Conservation (phyloP, 495 filamentous ascomycete species). For the Penicillium malachiteum region DNA sequence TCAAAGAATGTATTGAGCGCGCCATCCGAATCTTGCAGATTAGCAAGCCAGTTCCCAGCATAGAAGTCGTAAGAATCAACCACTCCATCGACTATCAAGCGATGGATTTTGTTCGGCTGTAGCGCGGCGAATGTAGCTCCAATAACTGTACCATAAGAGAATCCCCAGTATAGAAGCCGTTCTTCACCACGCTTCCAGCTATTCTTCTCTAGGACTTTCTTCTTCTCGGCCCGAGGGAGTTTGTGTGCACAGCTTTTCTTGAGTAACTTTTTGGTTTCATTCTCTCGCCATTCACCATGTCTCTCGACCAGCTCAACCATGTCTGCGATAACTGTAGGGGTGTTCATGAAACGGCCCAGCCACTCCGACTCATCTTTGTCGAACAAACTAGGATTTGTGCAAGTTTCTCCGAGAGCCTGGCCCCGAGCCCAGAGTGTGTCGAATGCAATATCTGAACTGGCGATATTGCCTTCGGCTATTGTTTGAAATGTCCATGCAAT, state of each 20-base stretch:
- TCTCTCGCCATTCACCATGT: background rate
- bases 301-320: background rate
- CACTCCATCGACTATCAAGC: background rate
- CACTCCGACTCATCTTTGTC: background rate
- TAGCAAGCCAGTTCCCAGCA: background rate
- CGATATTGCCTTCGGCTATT: background rate
- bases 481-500: background rate
- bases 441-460: background rate
- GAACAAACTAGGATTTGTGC: background rate
- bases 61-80: background rate
- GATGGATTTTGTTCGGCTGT: background rate
- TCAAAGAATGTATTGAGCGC: background rate
- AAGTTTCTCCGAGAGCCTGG: background rate
- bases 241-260: background rate
- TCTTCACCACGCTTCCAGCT: background rate
- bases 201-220: background rate
- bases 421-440: background rate
- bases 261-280: background rate
- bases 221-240: background rate
- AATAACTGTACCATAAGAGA: background rate
- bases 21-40: background rate
- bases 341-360: conserved; percentile 1
- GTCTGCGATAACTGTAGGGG: background rate
- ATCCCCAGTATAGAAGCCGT: background rate
- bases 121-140: background rate